Conservation (phyloP, 768 basidiomycete genomes). For the Kwoniella sp. region DNA sequence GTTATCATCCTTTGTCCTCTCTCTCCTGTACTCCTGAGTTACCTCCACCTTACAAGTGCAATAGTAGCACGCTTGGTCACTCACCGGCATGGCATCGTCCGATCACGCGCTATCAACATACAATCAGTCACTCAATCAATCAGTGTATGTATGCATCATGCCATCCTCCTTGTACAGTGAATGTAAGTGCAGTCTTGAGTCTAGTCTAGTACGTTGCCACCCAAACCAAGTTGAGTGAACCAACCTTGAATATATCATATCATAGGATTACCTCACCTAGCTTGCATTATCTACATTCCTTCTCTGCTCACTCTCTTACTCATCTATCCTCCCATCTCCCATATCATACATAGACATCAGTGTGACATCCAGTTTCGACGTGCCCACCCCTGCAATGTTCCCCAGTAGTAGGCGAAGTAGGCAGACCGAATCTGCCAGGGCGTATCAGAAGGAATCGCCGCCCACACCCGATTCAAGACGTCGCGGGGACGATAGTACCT, state of each 20-base stretch:
- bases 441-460: conserved; percentile 26
- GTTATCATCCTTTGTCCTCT: conserved; percentile 1
- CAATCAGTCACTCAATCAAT: not conserved
- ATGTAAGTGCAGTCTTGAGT: no score
- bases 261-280: not conserved
- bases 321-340: not conserved
- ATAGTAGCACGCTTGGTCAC: not conserved
- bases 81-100: not conserved
- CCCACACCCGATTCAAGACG: not conserved
- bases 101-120: not conserved
- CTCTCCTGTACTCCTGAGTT: no score
- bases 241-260: not conserved
- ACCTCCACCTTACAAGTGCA: not conserved
- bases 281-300: no score
- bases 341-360: no score
- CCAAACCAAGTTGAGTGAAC: not conserved
- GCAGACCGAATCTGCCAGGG: conserved; percentile 10
- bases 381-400: not conserved
- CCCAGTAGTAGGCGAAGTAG: not conserved
- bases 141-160: no score
- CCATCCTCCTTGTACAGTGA: no score
- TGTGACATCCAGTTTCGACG: no score
- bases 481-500: conserved; percentile 13
- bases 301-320: not conserved
- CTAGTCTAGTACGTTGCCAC: conserved; percentile 2